phyloP scores from a whole-genome alignment of 2,329 filamentous ascomycete genomes.

The Didymella sp. region DNA sequence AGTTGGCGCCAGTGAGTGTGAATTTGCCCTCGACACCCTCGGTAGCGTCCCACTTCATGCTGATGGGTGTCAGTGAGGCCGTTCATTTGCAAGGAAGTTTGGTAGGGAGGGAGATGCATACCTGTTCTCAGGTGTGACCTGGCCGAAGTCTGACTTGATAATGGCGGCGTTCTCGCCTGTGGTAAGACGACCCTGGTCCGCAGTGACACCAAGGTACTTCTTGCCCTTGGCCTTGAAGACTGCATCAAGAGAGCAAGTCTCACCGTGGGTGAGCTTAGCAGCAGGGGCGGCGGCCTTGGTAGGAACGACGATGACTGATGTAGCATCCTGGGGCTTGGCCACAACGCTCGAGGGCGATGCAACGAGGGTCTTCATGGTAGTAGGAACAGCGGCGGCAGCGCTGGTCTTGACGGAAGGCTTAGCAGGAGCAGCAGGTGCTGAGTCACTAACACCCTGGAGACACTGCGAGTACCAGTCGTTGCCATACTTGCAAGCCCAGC shows the following conservation, averaged over 20 bases:
- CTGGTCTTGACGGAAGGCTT: conserved; percentile 9
- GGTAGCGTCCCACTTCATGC: conserved; percentile 71
- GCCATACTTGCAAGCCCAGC: conserved; percentile 48
- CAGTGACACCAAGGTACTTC: conserved; percentile 67
- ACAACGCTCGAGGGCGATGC: conserved; percentile 8
- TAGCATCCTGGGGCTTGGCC: conserved; percentile 6
- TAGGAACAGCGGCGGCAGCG: conserved; percentile 6
- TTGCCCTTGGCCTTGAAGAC: conserved; percentile 67
- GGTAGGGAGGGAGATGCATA: not conserved
- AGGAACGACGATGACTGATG: conserved; percentile 8
- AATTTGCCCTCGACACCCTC: conserved; percentile 60
- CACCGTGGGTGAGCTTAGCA: conserved; percentile 28
- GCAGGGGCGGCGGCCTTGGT: conserved; percentile 18
- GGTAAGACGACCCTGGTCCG: conserved; percentile 62
- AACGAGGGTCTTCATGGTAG: conserved; percentile 11
- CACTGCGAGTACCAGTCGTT: conserved; percentile 59
- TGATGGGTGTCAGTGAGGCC: conserved; percentile 28
- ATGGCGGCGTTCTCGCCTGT: conserved; percentile 57
- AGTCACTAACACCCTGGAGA: conserved; percentile 21
- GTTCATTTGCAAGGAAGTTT: not conserved
- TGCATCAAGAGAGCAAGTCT: conserved; percentile 57
- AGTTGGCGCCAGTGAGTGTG: conserved; percentile 59
- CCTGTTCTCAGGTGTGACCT: conserved; percentile 70
- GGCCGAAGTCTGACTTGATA: conserved; percentile 68
- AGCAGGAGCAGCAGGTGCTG: conserved; percentile 1